Base-by-base conservation (phyloP, 2,329 filamentous ascomycete genomes). In the Dactylellina cionopaga region DNA sequence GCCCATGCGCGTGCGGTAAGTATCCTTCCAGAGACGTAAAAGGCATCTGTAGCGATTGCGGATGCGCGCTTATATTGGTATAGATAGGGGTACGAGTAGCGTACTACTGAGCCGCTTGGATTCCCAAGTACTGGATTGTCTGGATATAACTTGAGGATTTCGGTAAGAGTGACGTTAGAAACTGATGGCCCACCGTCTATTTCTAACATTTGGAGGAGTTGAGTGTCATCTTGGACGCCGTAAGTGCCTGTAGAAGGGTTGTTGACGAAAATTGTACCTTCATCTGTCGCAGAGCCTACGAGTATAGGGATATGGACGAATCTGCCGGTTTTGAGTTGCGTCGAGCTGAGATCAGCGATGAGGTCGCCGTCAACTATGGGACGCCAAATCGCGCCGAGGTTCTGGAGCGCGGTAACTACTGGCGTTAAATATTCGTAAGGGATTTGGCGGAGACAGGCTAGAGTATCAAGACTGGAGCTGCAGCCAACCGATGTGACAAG, bases 251-350 rank as follows among this genome's bases (percentile, higher is more conserved):
- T 91, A 29, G 80, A 78, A 75, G 90, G 89, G 79, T 89, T 88
- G 31, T 92, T 82, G 3, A 88, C 83, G 78, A 89, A 89, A 0
- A 81, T 94, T 80, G 84, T 84, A 1, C 87, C 89, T 78, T 91
- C 89, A 75, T 91, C 89, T 0, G 84, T 84, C 78, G 90, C 90
- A 35, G 84, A 84, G 6, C 89, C 89, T 27, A 84, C 80, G 7
- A 91, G 81, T 44, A 90, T 84, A 1, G 88, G 87, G 0, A 90
- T 86, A 56, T 86, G 83, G 64, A 89, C 85, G 74, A 90, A 90
- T 17, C 84, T 83, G 46, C 87, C 88, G 2, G 83, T 78, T 1
- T 80, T 79, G 3, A 91, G 80, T 74, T 88, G 86, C 6, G 83
- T 78, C 7, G 84, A 85, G 1, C 83, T 83, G 73, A 82, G 84